phyloP scores from a whole-genome alignment of 2,329 filamentous ascomycete genomes.

The Neopestalotiopsis sp. region DNA sequence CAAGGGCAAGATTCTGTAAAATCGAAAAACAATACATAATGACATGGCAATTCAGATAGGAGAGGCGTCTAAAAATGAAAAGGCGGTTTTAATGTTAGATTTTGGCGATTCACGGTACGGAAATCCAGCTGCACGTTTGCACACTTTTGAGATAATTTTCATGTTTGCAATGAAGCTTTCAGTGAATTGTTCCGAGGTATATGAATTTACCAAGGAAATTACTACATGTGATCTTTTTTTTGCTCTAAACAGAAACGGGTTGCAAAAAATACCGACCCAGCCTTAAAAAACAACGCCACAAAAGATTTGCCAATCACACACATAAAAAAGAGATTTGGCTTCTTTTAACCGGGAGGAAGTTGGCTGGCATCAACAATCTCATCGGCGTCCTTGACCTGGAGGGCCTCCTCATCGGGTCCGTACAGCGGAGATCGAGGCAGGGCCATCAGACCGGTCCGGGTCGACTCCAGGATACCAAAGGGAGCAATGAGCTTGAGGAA shows the following conservation, averaged over 20 bases:
- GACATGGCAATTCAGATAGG: neutral
- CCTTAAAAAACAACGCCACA: constrained; percentile 10
- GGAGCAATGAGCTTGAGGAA: constrained; percentile 95
- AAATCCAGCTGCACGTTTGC: neutral
- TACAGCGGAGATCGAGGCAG: constrained; percentile 90
- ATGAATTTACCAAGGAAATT: neutral
- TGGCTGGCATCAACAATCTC: constrained; percentile 95
- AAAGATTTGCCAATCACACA: neutral
- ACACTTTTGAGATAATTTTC: neutral
- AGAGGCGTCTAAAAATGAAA: constrained; percentile 8
- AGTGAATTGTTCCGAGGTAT: neutral
- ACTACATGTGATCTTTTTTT: constrained; percentile 13
- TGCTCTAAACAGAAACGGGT: constrained; percentile 26
- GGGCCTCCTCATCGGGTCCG: constrained; percentile 68
- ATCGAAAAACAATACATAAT: neutral
- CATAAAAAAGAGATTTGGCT: constrained; percentile 1
- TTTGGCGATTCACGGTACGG: neutral
- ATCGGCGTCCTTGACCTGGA: constrained; percentile 79
- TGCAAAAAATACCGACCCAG: constrained; percentile 11
- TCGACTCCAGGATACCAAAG: constrained; percentile 96
- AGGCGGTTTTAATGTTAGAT: neutral
- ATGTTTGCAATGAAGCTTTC: neutral
- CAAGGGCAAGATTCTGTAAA: constrained; percentile 73
- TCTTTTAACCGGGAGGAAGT: constrained; percentile 81
- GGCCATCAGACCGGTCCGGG: constrained; percentile 95